Percentiles rank a stretch among this genome's conserved stretches.
phyloP scores from a whole-genome alignment of 805 yeast genomes.

The Pichia phayaonensis region DNA sequence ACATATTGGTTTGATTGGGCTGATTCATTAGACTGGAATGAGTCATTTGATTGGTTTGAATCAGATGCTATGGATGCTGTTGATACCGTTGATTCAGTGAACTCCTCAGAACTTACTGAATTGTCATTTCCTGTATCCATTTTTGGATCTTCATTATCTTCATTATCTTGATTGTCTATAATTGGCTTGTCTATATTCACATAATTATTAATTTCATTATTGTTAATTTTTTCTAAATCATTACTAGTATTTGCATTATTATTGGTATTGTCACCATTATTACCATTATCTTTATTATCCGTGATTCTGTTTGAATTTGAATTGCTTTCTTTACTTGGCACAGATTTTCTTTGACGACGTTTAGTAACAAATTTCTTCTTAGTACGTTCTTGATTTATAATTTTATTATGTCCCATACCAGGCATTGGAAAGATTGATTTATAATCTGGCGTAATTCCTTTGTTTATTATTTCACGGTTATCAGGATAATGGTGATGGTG shows the following conservation, averaged over 20 bases:
- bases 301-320: background rate
- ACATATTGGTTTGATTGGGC: background rate
- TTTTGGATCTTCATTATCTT: background rate
- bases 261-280: background rate
- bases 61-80: background rate
- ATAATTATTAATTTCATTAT: background rate
- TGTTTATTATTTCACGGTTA: background rate
- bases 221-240: background rate
- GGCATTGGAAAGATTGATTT: conserved; percentile 24
- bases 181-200: background rate
- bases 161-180: background rate
- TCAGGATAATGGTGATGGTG: conserved; percentile 1
- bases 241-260: background rate
- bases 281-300: background rate
- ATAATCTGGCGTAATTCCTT: conserved; percentile 13
- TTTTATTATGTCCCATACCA: conserved; percentile 14
- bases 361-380: conserved; percentile 11
- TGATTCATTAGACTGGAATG: background rate
- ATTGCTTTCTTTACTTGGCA: background rate
- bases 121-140: background rate
- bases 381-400: conserved; percentile 8
- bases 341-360: conserved; percentile 9
- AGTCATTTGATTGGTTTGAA: background rate
- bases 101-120: background rate
- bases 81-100: background rate